A percentile compares a stretch with the other conserved stretches of the same genome.
Evolutionary conservation across 331 rosid genomes (phyloP).

Genomic region (Rosa hybrid): DNA sequence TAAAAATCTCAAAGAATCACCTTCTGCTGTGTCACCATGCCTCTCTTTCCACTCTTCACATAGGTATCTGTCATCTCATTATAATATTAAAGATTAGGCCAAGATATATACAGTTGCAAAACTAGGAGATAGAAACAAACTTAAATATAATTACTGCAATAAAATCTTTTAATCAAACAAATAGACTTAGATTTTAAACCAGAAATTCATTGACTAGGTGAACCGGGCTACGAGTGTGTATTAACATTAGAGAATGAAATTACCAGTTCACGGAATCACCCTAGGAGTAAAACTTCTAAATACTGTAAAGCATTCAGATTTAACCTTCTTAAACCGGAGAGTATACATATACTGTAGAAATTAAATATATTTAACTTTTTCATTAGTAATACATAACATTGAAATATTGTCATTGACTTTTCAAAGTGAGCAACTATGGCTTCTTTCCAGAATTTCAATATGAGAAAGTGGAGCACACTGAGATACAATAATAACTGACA

Average conservation of each 20-base stretch:
- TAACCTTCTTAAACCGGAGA: background rate
- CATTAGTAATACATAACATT: background rate
- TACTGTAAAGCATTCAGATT: background rate
- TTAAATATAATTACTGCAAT: background rate
- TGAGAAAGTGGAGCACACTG: background rate
- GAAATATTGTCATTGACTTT: background rate
- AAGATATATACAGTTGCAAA: background rate
- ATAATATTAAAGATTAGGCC: conserved; percentile 17
- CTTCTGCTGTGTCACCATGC: conserved; percentile 42
- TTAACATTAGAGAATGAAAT: background rate
- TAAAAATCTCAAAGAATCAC: conserved; percentile 50
- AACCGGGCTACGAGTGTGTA: background rate
- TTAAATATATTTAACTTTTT: too few species aligned
- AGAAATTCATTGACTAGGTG: background rate
- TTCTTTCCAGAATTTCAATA: background rate
- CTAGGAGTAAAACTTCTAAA: background rate
- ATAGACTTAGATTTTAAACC: background rate
- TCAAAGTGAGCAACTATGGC: background rate
- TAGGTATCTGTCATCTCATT: conserved; percentile 56
- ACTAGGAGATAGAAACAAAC: background rate
- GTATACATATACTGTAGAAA: background rate
- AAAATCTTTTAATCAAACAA: background rate
- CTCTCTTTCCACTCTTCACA: conserved; percentile 89
- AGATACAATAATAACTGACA: background rate
- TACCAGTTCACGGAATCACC: background rate